Evolutionary conservation across 2,329 filamentous ascomycete genomes (phyloP).

Genomic region (Aspergillus brunneoviolaceus): DNA sequence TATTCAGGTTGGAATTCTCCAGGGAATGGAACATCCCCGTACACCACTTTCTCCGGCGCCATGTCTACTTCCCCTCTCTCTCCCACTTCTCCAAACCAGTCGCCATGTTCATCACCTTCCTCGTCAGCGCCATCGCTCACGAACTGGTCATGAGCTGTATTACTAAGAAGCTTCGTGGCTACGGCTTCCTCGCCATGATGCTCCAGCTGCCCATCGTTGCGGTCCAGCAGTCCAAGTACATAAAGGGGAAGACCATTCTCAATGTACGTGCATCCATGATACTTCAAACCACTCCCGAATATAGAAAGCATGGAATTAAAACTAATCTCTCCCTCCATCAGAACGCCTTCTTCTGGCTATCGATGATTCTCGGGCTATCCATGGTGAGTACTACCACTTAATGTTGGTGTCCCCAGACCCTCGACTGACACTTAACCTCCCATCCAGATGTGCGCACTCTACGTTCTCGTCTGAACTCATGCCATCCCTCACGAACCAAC

Average conservation of each 20-base stretch:
- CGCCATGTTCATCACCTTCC: conserved; percentile 86
- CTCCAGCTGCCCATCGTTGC: conserved; percentile 93
- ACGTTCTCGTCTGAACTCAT: conserved; percentile 53
- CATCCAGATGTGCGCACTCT: conserved; percentile 58
- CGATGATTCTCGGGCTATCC: conserved; percentile 82
- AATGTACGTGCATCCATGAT: conserved; percentile 53
- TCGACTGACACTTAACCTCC: conserved; percentile 1
- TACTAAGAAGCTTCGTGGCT: conserved; percentile 92
- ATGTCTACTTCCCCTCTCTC: conserved; percentile 84
- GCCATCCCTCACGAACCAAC: neutral
- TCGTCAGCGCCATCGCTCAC: conserved; percentile 85
- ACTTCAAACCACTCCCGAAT: neutral
- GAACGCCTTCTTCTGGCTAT: conserved; percentile 87
- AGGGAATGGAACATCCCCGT: conserved; percentile 98
- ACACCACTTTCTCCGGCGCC: conserved; percentile 88
- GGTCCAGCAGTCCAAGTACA: conserved; percentile 76
- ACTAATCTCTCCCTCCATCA: conserved; percentile 17
- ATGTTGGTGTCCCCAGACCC: neutral
- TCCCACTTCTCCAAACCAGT: conserved; percentile 71
- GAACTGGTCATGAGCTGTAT: conserved; percentile 98
- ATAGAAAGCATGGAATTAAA: neutral
- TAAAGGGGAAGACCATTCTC: conserved; percentile 71
- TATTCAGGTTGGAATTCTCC: conserved; percentile 78
- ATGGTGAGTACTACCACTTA: conserved; percentile 59
- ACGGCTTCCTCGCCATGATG: conserved; percentile 95